Percentiles rank a stretch among this genome's conserved stretches.
These are phyloP conservation scores for Kuraishia cidri DNA, from an alignment of 805 yeast genomes.

Conservation along the genomic window DNA sequence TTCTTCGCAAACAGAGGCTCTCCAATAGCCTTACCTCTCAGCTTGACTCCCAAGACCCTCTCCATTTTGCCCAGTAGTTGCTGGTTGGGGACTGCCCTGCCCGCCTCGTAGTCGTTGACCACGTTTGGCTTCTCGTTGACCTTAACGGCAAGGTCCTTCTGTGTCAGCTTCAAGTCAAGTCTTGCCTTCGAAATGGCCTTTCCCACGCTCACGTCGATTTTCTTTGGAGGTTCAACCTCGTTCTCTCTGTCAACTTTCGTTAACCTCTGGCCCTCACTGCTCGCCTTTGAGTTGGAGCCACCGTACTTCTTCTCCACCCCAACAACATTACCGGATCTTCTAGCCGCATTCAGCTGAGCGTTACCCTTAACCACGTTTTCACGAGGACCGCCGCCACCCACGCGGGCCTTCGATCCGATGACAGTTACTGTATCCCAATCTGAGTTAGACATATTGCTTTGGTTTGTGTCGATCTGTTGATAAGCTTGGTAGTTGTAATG, in stretches of 20 bases:
- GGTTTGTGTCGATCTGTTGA: no score
- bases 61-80: conserved; percentile 89
- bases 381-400: conserved; percentile 85
- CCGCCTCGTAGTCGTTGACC: conserved; percentile 94
- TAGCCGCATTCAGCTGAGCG: conserved; percentile 83
- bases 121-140: conserved; percentile 94
- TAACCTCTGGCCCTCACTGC: conserved; percentile 90
- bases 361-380: conserved; percentile 73
- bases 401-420: conserved; percentile 83
- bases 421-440: conserved; percentile 93
- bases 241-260: conserved; percentile 90
- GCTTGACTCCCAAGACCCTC: conserved; percentile 87
- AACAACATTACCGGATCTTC: conserved; percentile 83
- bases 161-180: conserved; percentile 81
- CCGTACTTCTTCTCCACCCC: conserved; percentile 92
- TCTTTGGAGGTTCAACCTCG: conserved; percentile 89
- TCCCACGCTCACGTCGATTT: conserved; percentile 78
- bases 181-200: conserved; percentile 80
- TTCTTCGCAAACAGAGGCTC: conserved; percentile 66
- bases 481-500: no score
- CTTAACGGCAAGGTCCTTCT: conserved; percentile 93
- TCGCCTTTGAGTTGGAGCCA: conserved; percentile 48
- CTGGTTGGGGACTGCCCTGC: conserved; percentile 94
- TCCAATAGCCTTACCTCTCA: conserved; percentile 95
- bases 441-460: conserved; percentile 21